Evolutionary conservation across 192 early-diverging fungal genomes (phyloP), one percentile per base, ranked within the genome.

Genomic region (Backusella luteola): DNA sequence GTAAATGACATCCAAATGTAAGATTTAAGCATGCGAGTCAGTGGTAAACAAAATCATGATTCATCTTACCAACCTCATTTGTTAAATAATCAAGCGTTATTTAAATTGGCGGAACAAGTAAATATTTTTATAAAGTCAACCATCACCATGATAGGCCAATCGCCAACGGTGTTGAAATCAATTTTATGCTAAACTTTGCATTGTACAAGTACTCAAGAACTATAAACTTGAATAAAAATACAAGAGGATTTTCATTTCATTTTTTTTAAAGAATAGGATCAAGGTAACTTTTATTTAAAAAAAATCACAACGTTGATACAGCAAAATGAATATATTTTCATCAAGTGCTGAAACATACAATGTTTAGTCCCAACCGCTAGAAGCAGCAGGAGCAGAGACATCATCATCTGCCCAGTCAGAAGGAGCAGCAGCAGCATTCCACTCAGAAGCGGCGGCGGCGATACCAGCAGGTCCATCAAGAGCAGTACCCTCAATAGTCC

Each of bases 401-500:
- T 69, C 52, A 69, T 79, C 77, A 34, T 79, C 77, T 44, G 77
- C 77, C 77, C 77, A 79, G 73, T 79, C 73, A 52, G 34, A 23
- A 63, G 56, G 15, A 26, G 56, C 67, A 74, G 73, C 77, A 7
- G 67, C 56, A 41, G 73, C 35, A 70, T 52, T 36, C 77, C 77
- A 79, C 9, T 79, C 77, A 59, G 72, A 67, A 66, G 78, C 84
- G 68, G 74, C 70, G 66, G 71, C 80, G 21, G 77, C 77, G 34
- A 75, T 75, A 74, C 79, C 82, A 49, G 83, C 82, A 39, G 79
- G 66, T 41, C 83, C 83, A 32, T 75, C 38, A 71, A 86, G 73
- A 49, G 85, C 77, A 68, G 81, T 75, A 71, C 84, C 88, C 75
- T 87, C 89, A 59, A 88, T 85, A 77, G 91, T 91, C 92, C 93